phyloP scores from a whole-genome alignment of 169 alveolate genomes.

The Miamiensis avidus region DNA sequence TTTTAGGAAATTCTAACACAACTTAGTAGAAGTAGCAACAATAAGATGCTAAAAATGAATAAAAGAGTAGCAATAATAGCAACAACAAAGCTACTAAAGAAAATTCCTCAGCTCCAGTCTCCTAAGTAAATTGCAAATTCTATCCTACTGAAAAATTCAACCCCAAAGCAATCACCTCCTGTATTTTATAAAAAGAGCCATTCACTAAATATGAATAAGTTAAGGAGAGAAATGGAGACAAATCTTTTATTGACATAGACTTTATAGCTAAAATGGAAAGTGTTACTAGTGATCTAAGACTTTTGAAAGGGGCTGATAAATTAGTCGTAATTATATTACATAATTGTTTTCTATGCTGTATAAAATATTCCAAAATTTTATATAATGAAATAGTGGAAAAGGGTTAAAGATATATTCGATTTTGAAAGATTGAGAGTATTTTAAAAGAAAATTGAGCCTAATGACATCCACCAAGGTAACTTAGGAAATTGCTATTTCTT shows the following conservation, averaged over 20 bases:
- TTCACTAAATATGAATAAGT: too few species aligned
- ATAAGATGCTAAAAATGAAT: background rate
- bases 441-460: slow-evolving; percentile 30
- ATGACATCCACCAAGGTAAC: slow-evolving; percentile 72
- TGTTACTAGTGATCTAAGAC: background rate
- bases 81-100: background rate
- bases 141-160: background rate
- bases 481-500: slow-evolving; percentile 83
- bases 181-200: background rate
- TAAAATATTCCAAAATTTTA: too few species aligned
- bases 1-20: background rate
- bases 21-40: background rate
- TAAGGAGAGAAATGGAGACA: background rate
- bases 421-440: slow-evolving; percentile 1
- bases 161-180: background rate
- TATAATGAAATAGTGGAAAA: background rate
- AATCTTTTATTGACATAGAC: background rate
- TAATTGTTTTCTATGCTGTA: too few species aligned
- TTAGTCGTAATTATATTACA: background rate
- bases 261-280: background rate
- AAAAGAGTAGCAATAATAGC: too few species aligned
- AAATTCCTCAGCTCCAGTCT: too few species aligned
- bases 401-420: background rate
- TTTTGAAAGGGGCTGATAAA: background rate
- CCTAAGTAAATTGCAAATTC: too few species aligned